These are phyloP conservation scores for Areca catechu DNA, from an alignment of 176 grass and related monocot genomes.

Conservation along the genomic window DNA sequence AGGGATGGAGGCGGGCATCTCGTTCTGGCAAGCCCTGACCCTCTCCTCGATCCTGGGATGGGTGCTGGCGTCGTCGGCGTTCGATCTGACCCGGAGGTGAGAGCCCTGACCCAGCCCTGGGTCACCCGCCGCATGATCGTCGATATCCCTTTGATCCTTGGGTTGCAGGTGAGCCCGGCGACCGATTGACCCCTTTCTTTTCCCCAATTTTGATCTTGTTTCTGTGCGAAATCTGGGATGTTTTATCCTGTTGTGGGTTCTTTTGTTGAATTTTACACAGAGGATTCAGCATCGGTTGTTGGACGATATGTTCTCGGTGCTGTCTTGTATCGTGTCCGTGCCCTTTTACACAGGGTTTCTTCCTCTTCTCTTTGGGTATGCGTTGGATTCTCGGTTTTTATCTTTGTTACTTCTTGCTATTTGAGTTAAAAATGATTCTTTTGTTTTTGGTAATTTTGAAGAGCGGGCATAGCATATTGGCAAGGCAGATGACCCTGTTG, in stretches of 20 bases:
- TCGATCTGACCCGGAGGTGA: conserved; percentile 62
- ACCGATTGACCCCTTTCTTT: too few relatives aligned
- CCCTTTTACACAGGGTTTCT: conserved; percentile 98
- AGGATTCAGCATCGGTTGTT: conserved; percentile 48
- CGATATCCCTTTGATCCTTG: conserved; percentile 51
- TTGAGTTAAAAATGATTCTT: not conserved
- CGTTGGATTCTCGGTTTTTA: not conserved
- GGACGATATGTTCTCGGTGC: conserved; percentile 73
- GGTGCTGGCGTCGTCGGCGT: conserved; percentile 67
- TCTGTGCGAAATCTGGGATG: not conserved
- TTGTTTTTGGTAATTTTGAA: conserved; percentile 20
- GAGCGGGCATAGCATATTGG: conserved; percentile 81
- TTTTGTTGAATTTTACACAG: conserved; percentile 38
- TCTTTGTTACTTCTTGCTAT: conserved; percentile 5
- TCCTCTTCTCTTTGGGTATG: conserved; percentile 89
- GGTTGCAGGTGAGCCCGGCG: conserved; percentile 49
- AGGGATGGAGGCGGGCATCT: conserved; percentile 42
- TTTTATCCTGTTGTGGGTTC: conserved; percentile 12
- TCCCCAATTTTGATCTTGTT: too few relatives aligned
- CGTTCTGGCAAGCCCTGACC: conserved; percentile 65
- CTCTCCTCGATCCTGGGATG: conserved; percentile 56
- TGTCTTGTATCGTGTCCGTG: conserved; percentile 85
- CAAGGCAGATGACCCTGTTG: conserved; percentile 91
- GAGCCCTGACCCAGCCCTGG: conserved; percentile 59
- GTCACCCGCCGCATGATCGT: conserved; percentile 51